Base-by-base conservation (phyloP, 2,329 filamentous ascomycete species). In the Neopestalotiopsis clavispora region DNA sequence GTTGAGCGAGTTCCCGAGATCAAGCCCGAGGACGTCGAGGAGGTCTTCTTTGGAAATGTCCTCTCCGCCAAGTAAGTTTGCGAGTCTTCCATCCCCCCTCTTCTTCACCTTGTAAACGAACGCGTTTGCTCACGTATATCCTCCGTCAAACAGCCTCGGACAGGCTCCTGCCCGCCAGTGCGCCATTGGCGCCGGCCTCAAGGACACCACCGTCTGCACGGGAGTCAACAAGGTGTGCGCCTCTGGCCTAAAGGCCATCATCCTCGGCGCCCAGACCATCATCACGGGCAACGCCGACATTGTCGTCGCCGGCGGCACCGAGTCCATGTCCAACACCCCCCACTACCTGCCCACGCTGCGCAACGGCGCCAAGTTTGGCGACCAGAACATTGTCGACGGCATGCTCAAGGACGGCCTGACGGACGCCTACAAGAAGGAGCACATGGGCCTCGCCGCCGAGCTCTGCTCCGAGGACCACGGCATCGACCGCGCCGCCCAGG, bases 191-290 rank as follows among this genome's bases (percentile, higher is more conserved):
- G 96, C 94, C 77, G 96, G 96, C 71, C 93, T 99, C 73, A 84
- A 90, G 67, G 87, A 97, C 72, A 87, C 88, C 67, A 93, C 92
- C 72, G 89, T 97, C 75, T 93, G 92, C 84, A 99, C 96, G 60
- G 97, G 95, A 66, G 90, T 99, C 79, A 99, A 99, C 91, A 99
- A 99, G 87, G 96, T 99, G 80, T 99, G 96, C 88, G 96, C 96
- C 72, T 98, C 95, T 10, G 91, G 92, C 59, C 86, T 98, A 80
- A 99, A 99, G 87, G 94, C 96, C 75, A 92, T 99, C 79, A 94
- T 97, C 74, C 88, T 99, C 70, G 96, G 93, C 75, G 94, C 95
- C 65, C 96, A 98, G 84, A 98, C 95, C 76, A 99, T 99, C 85
- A 94, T 98, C 81, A 97, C 95, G 67, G 95, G 96, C 75, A 97